Evolutionary conservation across 306 rosid genomes (phyloP), one percentile per base, ranked within the genome.

Genomic region (Quercus gilva): DNA sequence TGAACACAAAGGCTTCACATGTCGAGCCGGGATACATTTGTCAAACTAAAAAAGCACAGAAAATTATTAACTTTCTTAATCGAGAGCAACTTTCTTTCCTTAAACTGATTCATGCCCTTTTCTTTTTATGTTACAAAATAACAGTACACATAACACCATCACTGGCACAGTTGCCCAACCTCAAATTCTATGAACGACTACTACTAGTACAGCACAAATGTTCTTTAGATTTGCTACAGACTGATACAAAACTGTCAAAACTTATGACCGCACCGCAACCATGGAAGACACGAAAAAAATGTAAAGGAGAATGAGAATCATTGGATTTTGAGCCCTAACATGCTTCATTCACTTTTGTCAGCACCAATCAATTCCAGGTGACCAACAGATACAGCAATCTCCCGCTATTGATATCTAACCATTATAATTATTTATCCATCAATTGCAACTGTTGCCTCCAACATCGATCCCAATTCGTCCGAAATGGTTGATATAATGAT

Each of bases 171-270:
- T 59, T 52, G 80, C 87, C 76, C 80, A 87, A 82, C 81, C 83
- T 53, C 37, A 72, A 82, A 79, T 13, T 64, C 86, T 71, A 69
- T 63, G 75, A 79, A 63, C 89, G 74, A 77, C 80, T 82, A 75
- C 77, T 72, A 84, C 87, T 65, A 74, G 77, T 83, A 82, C 86
- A 82, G 84, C 85, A 73, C 79, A 18, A 75, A 31, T 56, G 82
- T 87, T 82, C 89, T 86, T 86, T 82, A 77, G 43, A 28, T 43
- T 80, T 67, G 71, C 78, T 68, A 49, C 53, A 63, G 68, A 67
- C 81, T 69, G 70, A 21, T 86, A 86, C 91, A 90, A 88, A 92
- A 92, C 86, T 92, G 85, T 80, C 84, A 80, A 80, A 81, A 82
- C 73, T 80, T 75, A 5, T 13, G 78, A 86, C 85, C 77, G 28